These are phyloP conservation scores for Chlamydomonas sphaeroides DNA, from an alignment of 139 green algal species.

Conservation along the genomic window DNA sequence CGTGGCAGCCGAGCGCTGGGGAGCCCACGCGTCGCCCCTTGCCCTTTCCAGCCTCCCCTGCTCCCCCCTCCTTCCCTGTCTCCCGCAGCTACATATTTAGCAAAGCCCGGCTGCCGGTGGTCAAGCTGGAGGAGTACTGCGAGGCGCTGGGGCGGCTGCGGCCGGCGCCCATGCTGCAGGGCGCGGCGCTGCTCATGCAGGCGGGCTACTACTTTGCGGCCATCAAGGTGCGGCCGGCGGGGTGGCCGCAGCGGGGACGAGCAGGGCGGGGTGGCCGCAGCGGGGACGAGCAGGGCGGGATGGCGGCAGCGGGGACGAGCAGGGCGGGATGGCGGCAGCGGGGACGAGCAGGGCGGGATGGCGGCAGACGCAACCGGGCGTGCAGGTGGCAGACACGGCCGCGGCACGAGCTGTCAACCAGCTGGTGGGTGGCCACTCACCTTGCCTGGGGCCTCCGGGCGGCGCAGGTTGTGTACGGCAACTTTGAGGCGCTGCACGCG, in stretches of 20 bases:
- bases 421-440: too few relatives aligned
- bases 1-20: too few relatives aligned
- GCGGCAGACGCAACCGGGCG: too few relatives aligned
- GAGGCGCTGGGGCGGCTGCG: conserved; percentile 21
- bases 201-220: conserved; percentile 49
- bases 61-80: too few relatives aligned
- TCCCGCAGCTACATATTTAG: conserved; percentile 55
- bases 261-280: background rate
- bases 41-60: too few relatives aligned
- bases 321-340: too few relatives aligned
- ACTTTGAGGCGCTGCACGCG: conserved; percentile 49
- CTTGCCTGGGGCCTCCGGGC: too few relatives aligned
- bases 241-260: background rate
- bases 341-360: too few relatives aligned
- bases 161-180: conserved; percentile 37
- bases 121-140: conserved; percentile 49
- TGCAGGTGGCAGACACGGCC: too few relatives aligned
- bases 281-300: background rate
- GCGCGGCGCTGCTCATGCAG: conserved; percentile 50
- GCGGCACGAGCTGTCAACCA: too few relatives aligned
- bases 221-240: conserved; percentile 32
- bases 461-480: conserved; percentile 35
- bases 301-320: too few relatives aligned
- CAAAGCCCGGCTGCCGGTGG: conserved; percentile 1
- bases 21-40: too few relatives aligned